Evolutionary conservation across 306 rosid genomes (phyloP).

Genomic region (Arachis stenosperma): DNA sequence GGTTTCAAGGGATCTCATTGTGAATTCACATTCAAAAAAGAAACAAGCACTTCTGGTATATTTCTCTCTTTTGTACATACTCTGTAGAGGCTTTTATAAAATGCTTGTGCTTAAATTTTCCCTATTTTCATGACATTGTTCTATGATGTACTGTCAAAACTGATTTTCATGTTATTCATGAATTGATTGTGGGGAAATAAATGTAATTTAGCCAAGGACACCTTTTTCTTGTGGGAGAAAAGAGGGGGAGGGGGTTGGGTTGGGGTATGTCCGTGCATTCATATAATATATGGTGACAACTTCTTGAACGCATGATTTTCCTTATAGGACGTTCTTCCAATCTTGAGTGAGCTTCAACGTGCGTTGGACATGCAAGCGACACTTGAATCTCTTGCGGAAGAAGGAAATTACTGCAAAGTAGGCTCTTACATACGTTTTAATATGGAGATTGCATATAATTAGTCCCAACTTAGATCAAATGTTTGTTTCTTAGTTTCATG

Average conservation of each 20-base stretch:
- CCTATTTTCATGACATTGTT: slow-evolving; percentile 11
- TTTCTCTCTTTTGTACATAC: slow-evolving; percentile 34
- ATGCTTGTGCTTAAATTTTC: slow-evolving; percentile 29
- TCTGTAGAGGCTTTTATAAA: slow-evolving; percentile 18
- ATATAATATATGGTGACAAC: not conserved
- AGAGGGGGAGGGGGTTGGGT: no score
- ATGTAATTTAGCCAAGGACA: slow-evolving; percentile 7
- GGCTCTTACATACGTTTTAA: slow-evolving; percentile 41
- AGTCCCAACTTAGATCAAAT: slow-evolving; percentile 16
- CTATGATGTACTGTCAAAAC: slow-evolving; percentile 13
- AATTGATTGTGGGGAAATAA: slow-evolving; percentile 30
- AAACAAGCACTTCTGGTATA: slow-evolving; percentile 91
- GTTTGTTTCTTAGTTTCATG: slow-evolving; percentile 14
- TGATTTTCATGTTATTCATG: slow-evolving; percentile 15
- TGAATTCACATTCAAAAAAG: slow-evolving; percentile 88
- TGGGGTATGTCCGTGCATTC: no score
- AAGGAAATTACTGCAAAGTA: slow-evolving; percentile 95
- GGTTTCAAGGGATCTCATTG: slow-evolving; percentile 97
- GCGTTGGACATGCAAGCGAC: slow-evolving; percentile 81
- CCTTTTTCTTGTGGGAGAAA: no score
- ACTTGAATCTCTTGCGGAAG: slow-evolving; percentile 87
- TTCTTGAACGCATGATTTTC: slow-evolving; percentile 27
- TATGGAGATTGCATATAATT: slow-evolving; percentile 35
- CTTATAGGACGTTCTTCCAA: slow-evolving; percentile 81
- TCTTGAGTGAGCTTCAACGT: slow-evolving; percentile 80